Evolutionary conservation across 352 stramenopile genomes (phyloP).

Genomic region (Thalassiosira exigua): DNA sequence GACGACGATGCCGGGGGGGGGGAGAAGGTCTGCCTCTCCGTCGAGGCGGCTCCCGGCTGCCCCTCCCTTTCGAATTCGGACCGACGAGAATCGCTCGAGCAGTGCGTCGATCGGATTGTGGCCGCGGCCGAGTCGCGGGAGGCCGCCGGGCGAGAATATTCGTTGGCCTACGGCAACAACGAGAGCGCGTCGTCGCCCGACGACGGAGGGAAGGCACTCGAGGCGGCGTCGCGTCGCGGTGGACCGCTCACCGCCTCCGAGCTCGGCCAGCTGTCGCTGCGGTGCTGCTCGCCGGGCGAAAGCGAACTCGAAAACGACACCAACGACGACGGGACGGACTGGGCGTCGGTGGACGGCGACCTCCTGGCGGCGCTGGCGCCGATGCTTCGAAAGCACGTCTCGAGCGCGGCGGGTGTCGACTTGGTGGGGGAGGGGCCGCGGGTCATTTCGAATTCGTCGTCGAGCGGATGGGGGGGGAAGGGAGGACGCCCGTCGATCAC

Average conservation of each 20-base stretch:
- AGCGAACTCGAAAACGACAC: not conserved
- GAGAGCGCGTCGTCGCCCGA: not conserved
- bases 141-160: conserved; percentile 35
- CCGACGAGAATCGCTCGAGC: conserved; percentile 11
- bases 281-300: conserved; percentile 13
- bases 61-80: not conserved
- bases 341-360: conserved; percentile 67
- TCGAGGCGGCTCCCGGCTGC: conserved; percentile 3
- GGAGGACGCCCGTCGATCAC: conserved; percentile 38
- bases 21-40: conserved; percentile 23
- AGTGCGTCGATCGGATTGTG: conserved; percentile 51
- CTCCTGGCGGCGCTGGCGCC: conserved; percentile 54
- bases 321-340: conserved; percentile 10
- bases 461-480: conserved; percentile 13
- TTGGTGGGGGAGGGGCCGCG: conserved; percentile 62
- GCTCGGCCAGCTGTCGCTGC: conserved; percentile 43
- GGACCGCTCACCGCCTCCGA: conserved; percentile 50
- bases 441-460: conserved; percentile 29
- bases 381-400: conserved; percentile 73
- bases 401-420: conserved; percentile 59
- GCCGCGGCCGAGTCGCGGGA: conserved; percentile 47
- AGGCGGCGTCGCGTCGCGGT: conserved; percentile 20
- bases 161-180: conserved; percentile 18
- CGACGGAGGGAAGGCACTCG: conserved; percentile 1
- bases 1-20: not conserved